These are phyloP conservation scores for Corniculantispora saksenae DNA, from an alignment of 2,329 filamentous ascomycete genomes.

Conservation along the genomic window DNA sequence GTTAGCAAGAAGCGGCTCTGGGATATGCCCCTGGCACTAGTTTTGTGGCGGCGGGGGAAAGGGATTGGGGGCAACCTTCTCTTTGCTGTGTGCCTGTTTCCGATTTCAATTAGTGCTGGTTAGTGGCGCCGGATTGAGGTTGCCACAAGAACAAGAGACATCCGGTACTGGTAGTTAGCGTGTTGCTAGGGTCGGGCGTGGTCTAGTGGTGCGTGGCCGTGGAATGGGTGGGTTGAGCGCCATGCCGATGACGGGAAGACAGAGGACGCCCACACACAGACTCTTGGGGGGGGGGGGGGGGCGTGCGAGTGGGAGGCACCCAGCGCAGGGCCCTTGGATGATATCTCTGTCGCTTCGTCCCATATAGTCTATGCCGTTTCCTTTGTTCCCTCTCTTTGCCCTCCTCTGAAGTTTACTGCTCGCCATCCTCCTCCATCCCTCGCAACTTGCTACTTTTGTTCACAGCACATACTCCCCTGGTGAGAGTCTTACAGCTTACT, in stretches of 20 bases:
- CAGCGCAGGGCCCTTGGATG: background rate
- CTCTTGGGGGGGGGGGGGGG: too few species aligned
- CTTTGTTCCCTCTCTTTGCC: background rate
- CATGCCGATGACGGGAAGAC: background rate
- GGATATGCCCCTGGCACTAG: background rate
- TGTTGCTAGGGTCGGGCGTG: background rate
- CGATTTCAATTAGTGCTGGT: background rate
- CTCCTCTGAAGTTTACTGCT: background rate
- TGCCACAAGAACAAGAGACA: background rate
- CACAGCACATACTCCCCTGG: background rate
- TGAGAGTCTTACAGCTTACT: constrained; percentile 2
- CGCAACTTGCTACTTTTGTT: background rate
- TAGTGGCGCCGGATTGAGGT: background rate
- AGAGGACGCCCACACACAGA: background rate
- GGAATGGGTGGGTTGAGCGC: constrained; percentile 6
- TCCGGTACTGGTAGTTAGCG: too few species aligned
- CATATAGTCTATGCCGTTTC: background rate
- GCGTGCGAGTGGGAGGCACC: background rate
- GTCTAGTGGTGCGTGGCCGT: background rate
- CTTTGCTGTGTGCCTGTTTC: background rate
- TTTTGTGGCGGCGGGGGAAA: background rate
- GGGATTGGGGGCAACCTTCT: background rate
- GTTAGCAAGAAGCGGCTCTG: background rate
- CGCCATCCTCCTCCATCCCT: too few species aligned
- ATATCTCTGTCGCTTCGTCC: background rate